Base-by-base conservation (phyloP, 2,329 filamentous ascomycete species). In the Talaromyces sp. region DNA sequence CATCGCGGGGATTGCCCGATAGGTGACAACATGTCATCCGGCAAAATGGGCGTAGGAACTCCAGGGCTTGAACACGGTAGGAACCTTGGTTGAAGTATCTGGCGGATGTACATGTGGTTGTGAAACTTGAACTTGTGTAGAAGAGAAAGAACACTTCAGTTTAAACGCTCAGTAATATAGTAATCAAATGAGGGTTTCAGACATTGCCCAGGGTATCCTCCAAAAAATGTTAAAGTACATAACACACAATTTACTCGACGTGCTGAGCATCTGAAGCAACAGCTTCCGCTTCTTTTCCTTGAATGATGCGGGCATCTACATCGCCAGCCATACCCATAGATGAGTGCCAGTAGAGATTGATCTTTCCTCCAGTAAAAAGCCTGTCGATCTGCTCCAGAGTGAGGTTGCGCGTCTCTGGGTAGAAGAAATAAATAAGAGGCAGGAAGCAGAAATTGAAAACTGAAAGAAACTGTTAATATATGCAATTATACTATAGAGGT, bases 371-470 rank as follows among this genome's bases (percentile, higher is more conserved):
- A 2, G 64, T 72, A 47, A 74, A 76, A 20, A 74, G 69, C 13
- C 61, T 63, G 43, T 75, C 72, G 27, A 76, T 63, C 33, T 72
- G 67, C 42, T 72, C 69, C 22, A 71, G 60, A 3, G 65, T 64
- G 20, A 69, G 62, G 24, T 65, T 65, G 22, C 64, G 65, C 0
- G 69, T 67, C 47, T 73, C 68, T 7, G 71, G 70, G 37, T 73
- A 73, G 49, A 73, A 66, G 51, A 72, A 65, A 63, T 78, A 80
- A 22, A 79, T 74, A 10, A 77, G 69, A 1, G 79, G 79, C 2
- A 82, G 71, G 64, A 82, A 82, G 20, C 69, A 67, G 51, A 71
- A 75, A 57, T 80, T 80, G 66, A 79, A 74, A 1, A 77, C 65
- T 62, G 16, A 13, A 14, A 19, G 27, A 10, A 3, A 19, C 4